Conservation (phyloP, 208 protist genomes). For the Leishmania lainsoni region DNA sequence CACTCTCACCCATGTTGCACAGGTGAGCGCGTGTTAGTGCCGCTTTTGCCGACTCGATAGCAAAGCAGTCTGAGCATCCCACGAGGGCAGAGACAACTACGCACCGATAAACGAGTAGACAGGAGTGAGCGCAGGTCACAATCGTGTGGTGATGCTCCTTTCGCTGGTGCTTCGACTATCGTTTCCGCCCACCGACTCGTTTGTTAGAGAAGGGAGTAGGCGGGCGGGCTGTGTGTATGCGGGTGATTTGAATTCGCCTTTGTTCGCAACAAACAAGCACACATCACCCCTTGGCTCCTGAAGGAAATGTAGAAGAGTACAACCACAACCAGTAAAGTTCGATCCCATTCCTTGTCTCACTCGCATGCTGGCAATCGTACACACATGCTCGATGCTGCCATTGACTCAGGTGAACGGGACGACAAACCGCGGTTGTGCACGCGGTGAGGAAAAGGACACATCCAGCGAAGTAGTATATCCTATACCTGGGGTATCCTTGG, state of each 20-base stretch:
- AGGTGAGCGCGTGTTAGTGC: not conserved
- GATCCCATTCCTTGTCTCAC: not conserved
- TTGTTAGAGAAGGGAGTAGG: not conserved
- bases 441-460: not conserved
- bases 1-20: constrained; percentile 1
- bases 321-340: not conserved
- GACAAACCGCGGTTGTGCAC: not conserved
- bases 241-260: not conserved
- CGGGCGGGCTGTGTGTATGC: not conserved
- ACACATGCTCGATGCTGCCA: not conserved
- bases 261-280: not conserved
- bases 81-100: not conserved
- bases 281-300: not conserved
- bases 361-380: not conserved
- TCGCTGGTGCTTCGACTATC: not conserved
- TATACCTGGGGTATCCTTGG: not conserved
- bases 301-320: not conserved
- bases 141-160: not conserved
- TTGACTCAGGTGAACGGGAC: not conserved
- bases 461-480: not conserved
- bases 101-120: not conserved
- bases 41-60: not conserved
- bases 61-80: not conserved
- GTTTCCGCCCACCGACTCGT: not conserved
- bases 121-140: not conserved